phyloP scores from a whole-genome alignment of 768 basidiomycete species.

The Holtermannia corniformis region DNA sequence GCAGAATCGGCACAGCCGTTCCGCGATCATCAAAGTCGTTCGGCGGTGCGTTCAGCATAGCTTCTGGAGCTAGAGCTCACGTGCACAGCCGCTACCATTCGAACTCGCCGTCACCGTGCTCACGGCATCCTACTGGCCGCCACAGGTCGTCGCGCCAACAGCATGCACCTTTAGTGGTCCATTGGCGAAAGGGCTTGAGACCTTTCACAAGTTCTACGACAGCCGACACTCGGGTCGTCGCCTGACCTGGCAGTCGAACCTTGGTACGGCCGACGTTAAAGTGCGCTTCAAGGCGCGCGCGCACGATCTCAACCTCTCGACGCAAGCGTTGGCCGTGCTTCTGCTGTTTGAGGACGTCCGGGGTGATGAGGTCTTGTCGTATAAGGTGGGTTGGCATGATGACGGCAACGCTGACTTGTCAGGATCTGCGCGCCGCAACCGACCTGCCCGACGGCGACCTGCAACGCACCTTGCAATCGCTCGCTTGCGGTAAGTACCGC shows the following conservation, averaged over 20 bases:
- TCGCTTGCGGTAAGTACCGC: constrained; percentile 91
- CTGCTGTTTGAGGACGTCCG: constrained; percentile 69
- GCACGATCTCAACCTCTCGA: constrained; percentile 88
- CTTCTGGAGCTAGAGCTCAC: neutral
- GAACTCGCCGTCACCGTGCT: constrained; percentile 84
- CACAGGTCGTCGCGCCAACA: constrained; percentile 50
- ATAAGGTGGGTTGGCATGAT: constrained; percentile 48
- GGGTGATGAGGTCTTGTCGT: constrained; percentile 63
- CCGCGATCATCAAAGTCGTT: constrained; percentile 48
- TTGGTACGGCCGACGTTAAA: constrained; percentile 83
- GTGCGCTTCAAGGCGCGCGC: constrained; percentile 65
- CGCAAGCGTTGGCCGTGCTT: constrained; percentile 75
- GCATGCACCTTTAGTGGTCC: constrained; percentile 58
- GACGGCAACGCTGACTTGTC: neutral
- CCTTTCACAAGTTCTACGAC: constrained; percentile 84
- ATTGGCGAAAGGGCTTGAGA: constrained; percentile 57
- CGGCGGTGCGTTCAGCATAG: constrained; percentile 49
- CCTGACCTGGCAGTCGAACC: constrained; percentile 80
- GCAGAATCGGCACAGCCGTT: constrained; percentile 59
- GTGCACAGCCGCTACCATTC: constrained; percentile 57
- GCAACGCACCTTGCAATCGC: constrained; percentile 84
- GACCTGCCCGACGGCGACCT: constrained; percentile 66
- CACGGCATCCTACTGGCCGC: constrained; percentile 96
- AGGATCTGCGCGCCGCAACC: constrained; percentile 80
- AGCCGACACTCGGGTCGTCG: constrained; percentile 79